Base-by-base conservation (phyloP, 352 stramenopile genomes). In the Phytophthora pseudosyringae region DNA sequence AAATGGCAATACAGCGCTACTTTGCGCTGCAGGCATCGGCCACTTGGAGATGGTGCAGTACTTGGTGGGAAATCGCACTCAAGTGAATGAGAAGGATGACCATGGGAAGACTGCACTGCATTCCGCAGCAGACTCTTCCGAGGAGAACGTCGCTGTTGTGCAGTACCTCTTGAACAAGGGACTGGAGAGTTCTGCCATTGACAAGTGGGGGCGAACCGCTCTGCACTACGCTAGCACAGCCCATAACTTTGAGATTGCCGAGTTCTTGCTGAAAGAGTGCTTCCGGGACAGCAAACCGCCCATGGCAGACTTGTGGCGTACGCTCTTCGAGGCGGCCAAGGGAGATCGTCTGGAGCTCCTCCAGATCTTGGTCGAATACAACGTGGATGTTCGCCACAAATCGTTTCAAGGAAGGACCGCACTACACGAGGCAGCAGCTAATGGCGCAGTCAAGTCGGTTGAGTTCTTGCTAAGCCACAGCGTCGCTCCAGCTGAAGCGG, bases 161-260 rank as follows among this genome's bases (percentile, higher is more conserved):
- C 47, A 28, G 4, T 59, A 44, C 29, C 58, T 66, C 3, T 1
- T 67, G 11, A 16, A 60, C 3, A 48, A 29, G 1, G 59, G 47
- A 21, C 15, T 58, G 11, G 3, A 47, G 2, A 10, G 5, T 4
- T 36, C 15, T 47, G 29, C 32, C 26, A 11, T 15, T 0, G 58
- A 59, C 26, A 51, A 29, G 7, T 16, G 3, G 1, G 38, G 31
- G 1, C 28, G 15, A 10, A 48, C 48, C 6, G 31, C 31, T 2
- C 6, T 66, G 7, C 16, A 49, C 32, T 48, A 66, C 31, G 58
- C 58, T 25, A 45, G 13, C 5, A 26, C 16, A 11, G 4, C n/a
- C 28, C 1, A 5, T 1, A 21, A 44, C 8, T 21, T 45, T 15
- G n/a, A 26, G 6, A 45, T 45, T 12, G 39, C 5, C 25, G 3